These are phyloP conservation scores for Aquanectria penicillioides DNA, from an alignment of 2,329 filamentous ascomycete species.

Conservation along the genomic window DNA sequence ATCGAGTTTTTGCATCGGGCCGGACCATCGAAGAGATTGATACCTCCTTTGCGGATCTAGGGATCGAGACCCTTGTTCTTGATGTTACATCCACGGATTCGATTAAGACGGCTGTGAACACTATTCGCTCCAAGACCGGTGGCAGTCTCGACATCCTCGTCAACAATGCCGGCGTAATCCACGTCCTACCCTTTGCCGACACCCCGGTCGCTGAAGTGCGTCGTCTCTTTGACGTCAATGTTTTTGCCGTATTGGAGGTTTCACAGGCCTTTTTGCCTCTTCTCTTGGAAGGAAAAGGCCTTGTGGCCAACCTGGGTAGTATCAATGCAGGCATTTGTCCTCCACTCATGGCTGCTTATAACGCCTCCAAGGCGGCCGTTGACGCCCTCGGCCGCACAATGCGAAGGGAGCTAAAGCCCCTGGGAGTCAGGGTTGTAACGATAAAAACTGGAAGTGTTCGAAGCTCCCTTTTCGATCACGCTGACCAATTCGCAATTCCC, in stretches of 20 bases:
- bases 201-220: slow-evolving; percentile 9
- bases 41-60: background rate
- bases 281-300: slow-evolving; percentile 8
- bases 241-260: slow-evolving; percentile 15
- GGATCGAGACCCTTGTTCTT: slow-evolving; percentile 7
- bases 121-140: background rate
- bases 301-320: slow-evolving; percentile 20
- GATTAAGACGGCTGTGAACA: background rate
- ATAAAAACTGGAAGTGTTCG: slow-evolving; percentile 12
- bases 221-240: slow-evolving; percentile 17
- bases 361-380: slow-evolving; percentile 19
- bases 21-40: slow-evolving; percentile 10
- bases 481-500: slow-evolving; percentile 5
- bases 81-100: slow-evolving; percentile 1
- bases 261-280: slow-evolving; percentile 27
- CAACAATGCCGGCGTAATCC: slow-evolving; percentile 13
- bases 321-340: slow-evolving; percentile 9
- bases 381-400: slow-evolving; percentile 8
- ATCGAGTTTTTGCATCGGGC: slow-evolving; percentile 19
- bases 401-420: slow-evolving; percentile 11
- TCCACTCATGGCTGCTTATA: slow-evolving; percentile 8
- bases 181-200: slow-evolving; percentile 21
- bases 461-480: slow-evolving; percentile 13
- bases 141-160: slow-evolving; percentile 5
- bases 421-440: slow-evolving; percentile 8